Evolutionary conservation across 257 asterid species (phyloP), one percentile per base, ranked within the genome.

Genomic region (Solanum medicagineum): DNA sequence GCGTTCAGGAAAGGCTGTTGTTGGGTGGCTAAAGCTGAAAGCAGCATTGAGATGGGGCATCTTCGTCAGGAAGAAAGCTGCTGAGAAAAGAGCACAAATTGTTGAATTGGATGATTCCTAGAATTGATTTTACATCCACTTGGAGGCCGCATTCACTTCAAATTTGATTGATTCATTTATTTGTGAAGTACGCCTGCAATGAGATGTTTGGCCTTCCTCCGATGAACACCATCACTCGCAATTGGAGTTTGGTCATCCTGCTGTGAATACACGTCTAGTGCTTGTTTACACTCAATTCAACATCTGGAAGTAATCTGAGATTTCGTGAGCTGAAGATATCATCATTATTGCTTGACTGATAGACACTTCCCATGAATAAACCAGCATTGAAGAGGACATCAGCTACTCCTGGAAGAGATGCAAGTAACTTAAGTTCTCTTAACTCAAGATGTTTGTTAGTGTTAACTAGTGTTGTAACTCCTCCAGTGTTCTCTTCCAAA

Each of bases 31-130:
- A 44, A 96, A 96, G 85, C 97, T 96, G 29, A 96, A 96, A 92
- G 98, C 99, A 49, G 98, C 98, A 82, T 88, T 96, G 81, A 91
- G 99, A 90, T 96, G 99, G 99, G 98, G 99, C 79, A 94, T 96
- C 84, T 96, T 96, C 66, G 89, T 92, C 85, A 89, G 98, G 89
- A 96, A 94, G 91, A 90, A 93, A 88, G 99, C 98, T 69, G 98
- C 99, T 55, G 98, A 96, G 93, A 93, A 29, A 90, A 91, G 97
- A 88, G 98, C 99, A 73, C 98, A 93, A 68, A 88, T 96, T 51
- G 93, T 86, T 82, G 98, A 96, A 88, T 90, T 96, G 77, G 99
- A 96, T 45, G 96, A 94, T 81, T 32, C 65, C 66, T 79, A 79
- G 26, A 32, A 56, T 3, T 66, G 80, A 19, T 69, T 29, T 66